A percentile compares a stretch with the other conserved stretches of the same genome.
phyloP scores from a whole-genome alignment of 192 early-diverging fungal genomes.

The Podila minutissima region DNA sequence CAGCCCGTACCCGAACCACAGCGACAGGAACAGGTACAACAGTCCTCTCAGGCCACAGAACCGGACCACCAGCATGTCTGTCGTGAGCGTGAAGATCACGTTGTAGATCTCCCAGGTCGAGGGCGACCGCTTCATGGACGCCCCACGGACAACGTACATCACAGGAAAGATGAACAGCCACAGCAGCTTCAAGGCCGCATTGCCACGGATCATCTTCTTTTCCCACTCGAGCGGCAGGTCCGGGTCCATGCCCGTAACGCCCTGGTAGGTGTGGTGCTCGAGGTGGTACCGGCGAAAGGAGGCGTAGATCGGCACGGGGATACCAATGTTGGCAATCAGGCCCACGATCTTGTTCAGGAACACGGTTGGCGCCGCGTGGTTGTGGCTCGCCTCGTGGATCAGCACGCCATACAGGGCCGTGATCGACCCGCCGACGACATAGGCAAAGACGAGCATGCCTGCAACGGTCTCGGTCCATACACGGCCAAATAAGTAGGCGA shows the following conservation, averaged over 20 bases:
- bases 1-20: conserved; percentile 87
- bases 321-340: conserved; percentile 85
- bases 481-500: conserved; percentile 83
- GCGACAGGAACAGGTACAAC: conserved; percentile 71
- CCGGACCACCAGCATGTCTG: conserved; percentile 63
- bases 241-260: conserved; percentile 92
- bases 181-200: conserved; percentile 70
- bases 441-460: conserved; percentile 72
- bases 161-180: conserved; percentile 89
- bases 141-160: conserved; percentile 86
- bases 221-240: conserved; percentile 94
- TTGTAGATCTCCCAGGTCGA: conserved; percentile 84
- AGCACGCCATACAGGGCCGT: conserved; percentile 84
- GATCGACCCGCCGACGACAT: conserved; percentile 85
- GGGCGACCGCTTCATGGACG: conserved; percentile 70
- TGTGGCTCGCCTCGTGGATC: conserved; percentile 95
- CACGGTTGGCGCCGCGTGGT: conserved; percentile 76
- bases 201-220: conserved; percentile 76
- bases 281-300: conserved; percentile 91
- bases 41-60: conserved; percentile 71
- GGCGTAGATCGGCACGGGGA: conserved; percentile 81
- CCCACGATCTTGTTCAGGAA: conserved; percentile 86
- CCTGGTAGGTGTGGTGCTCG: conserved; percentile 97
- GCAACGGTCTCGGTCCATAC: conserved; percentile 70
- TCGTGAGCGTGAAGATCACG: conserved; percentile 70